phyloP scores from a whole-genome alignment of 2,329 filamentous ascomycete genomes.

The Sclerotinia glacialis region DNA sequence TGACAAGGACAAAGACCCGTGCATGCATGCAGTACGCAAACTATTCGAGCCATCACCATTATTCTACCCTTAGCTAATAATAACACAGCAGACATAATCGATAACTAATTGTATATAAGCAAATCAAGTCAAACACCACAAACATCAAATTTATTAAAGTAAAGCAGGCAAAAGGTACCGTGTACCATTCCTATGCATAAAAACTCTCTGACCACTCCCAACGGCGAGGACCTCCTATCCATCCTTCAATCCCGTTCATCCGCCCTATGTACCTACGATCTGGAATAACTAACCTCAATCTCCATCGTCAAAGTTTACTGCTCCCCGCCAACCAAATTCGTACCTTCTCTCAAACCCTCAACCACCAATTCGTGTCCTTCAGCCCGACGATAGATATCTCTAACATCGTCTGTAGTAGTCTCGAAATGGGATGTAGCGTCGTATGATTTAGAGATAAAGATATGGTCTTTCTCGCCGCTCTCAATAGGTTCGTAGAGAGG shows the following conservation, averaged over 20 bases:
- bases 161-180: constrained; percentile 15
- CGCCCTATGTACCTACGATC: neutral
- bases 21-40: neutral
- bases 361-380: constrained; percentile 66
- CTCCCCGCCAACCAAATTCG: constrained; percentile 60
- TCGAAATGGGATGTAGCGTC: constrained; percentile 98
- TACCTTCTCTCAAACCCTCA: constrained; percentile 65
- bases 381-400: constrained; percentile 84
- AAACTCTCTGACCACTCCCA: constrained; percentile 2
- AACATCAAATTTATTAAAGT: neutral
- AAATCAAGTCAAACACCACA: constrained; percentile 10
- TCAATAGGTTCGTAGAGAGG: constrained; percentile 90
- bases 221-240: neutral
- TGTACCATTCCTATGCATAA: constrained; percentile 16
- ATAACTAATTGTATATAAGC: neutral
- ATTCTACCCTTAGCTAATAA: neutral
- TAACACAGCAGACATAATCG: neutral
- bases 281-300: no score
- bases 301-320: constrained; percentile 46
- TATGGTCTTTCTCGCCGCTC: constrained; percentile 78
- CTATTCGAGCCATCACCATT: neutral
- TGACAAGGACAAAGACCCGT: neutral
- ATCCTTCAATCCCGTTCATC: neutral
- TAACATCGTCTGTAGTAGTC: constrained; percentile 85
- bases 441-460: constrained; percentile 98